phyloP scores from a whole-genome alignment of 768 basidiomycete species.

The Rhodotorula babjevae region DNA sequence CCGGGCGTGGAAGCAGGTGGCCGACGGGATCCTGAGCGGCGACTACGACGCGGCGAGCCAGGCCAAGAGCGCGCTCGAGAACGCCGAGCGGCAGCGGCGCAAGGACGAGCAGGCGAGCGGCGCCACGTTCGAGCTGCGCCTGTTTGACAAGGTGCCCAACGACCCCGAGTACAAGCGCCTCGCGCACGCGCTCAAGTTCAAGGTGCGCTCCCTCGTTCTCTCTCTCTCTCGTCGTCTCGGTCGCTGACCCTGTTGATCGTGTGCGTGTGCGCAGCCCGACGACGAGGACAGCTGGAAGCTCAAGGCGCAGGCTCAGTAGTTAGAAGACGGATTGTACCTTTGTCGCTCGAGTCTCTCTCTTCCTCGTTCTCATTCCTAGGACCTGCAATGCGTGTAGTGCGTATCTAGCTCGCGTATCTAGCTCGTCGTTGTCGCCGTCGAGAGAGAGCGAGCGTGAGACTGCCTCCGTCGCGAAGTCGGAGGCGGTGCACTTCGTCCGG shows the following conservation, averaged over 20 bases:
- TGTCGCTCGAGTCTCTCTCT: too few relatives aligned
- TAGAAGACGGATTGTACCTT: too few relatives aligned
- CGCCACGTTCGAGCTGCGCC: constrained; percentile 66
- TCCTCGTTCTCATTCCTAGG: too few relatives aligned
- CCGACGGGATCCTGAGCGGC: constrained; percentile 78
- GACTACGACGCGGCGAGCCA: constrained; percentile 85
- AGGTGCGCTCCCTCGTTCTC: constrained; percentile 3
- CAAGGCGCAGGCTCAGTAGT: constrained; percentile 1
- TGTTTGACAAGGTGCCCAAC: constrained; percentile 65
- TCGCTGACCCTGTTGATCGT: background rate
- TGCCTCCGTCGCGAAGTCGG: too few relatives aligned
- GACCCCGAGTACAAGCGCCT: constrained; percentile 58
- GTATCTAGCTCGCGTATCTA: too few relatives aligned
- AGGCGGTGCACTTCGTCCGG: too few relatives aligned
- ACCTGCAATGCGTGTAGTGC: too few relatives aligned
- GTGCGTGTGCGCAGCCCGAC: constrained; percentile 1
- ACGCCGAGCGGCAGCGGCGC: constrained; percentile 82
- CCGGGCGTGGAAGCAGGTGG: constrained; percentile 74
- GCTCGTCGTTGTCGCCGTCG: too few relatives aligned
- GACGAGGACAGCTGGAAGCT: constrained; percentile 30
- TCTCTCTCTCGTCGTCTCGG: background rate
- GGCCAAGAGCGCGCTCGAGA: constrained; percentile 91
- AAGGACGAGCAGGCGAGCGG: constrained; percentile 70
- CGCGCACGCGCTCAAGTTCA: constrained; percentile 20
- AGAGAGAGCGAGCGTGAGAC: too few relatives aligned